These are phyloP conservation scores for Bothia castanella DNA, from an alignment of 1,284 basidiomycete genomes.

Conservation along the genomic window DNA sequence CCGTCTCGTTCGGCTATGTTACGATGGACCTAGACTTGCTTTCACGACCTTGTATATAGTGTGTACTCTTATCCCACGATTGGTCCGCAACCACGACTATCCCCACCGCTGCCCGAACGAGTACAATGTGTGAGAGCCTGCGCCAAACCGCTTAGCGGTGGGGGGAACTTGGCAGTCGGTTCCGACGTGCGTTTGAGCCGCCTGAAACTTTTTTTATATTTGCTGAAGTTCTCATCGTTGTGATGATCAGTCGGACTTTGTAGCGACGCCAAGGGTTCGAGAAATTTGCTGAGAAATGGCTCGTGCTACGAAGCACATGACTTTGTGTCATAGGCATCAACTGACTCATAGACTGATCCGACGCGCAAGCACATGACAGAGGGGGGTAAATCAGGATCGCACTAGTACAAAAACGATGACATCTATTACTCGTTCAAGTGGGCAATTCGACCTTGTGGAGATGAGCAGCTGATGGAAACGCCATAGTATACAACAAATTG, in stretches of 20 bases:
- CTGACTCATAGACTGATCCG: too few relatives aligned
- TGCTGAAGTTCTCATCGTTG: not conserved
- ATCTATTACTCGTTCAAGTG: not conserved
- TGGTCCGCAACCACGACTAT: not conserved
- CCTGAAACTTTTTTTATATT: too few relatives aligned
- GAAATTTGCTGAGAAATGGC: slow-evolving; percentile 2
- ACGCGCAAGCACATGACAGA: not conserved
- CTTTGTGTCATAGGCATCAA: too few relatives aligned
- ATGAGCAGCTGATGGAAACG: slow-evolving; percentile 1
- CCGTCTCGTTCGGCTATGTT: not conserved
- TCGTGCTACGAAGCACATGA: too few relatives aligned
- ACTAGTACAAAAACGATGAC: not conserved
- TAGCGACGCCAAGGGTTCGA: not conserved
- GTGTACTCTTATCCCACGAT: not conserved
- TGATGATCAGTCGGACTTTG: not conserved
- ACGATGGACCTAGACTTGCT: not conserved
- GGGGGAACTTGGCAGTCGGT: too few relatives aligned
- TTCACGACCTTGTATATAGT: not conserved
- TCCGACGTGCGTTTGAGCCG: too few relatives aligned
- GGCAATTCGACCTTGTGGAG: slow-evolving; percentile 1
- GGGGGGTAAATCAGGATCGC: too few relatives aligned
- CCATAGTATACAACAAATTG: slow-evolving; percentile 19
- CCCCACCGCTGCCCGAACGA: too few relatives aligned
- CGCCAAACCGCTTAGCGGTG: not conserved
- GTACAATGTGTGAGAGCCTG: not conserved